Base-by-base conservation (phyloP, 805 yeast genomes). In the Candida pseudofarinosa region DNA sequence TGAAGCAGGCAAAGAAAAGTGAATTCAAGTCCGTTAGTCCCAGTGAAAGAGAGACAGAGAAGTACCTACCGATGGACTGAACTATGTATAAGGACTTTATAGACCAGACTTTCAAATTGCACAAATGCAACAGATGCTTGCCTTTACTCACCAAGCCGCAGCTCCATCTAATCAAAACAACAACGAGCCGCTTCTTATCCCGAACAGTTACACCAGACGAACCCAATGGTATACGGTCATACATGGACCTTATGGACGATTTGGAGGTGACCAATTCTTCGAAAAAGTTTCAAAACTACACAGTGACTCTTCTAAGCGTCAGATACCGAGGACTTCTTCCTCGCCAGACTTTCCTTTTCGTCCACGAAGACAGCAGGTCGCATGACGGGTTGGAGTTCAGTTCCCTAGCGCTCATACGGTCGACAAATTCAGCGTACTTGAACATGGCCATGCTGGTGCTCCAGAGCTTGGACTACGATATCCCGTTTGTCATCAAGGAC, bases 71-170 rank as follows among this genome's bases (percentile, higher is more conserved):
- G 28, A 23, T 23, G 28, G 28, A 23, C 10, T 23, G 10, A 23
- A 10, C 19, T 20, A 39, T 39, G 32, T 36, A 39, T 15, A 33
- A 34, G 20, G 19, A 51, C 15, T 41, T 53, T 31, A 14, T 51
- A 15, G 50, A 49, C 31, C 58, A 55, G 34, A 48, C 53, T 3
- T 55, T 51, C 40, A 50, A 50, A 35, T 20, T 52, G 12, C 51
- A 43, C 36, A 51, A 53, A 20, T 35, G 55, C 6, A 55, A 53
- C 40, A 44, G 48, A 3, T 10, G 45, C 7, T 30, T 45, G 14
- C 35, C 37, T 7, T 31, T 33, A 7, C 36, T 55, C 18, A 15
- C 45, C 1, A 17, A 32, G 17, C 32, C 37, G 15, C 44, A 50
- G 20, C 19, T 46, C 7, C 50, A 43, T 3, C 46, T 41, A 31